Evolutionary conservation across 805 yeast genomes (phyloP).

Genomic region (Cyberlindnera bimundalis): DNA sequence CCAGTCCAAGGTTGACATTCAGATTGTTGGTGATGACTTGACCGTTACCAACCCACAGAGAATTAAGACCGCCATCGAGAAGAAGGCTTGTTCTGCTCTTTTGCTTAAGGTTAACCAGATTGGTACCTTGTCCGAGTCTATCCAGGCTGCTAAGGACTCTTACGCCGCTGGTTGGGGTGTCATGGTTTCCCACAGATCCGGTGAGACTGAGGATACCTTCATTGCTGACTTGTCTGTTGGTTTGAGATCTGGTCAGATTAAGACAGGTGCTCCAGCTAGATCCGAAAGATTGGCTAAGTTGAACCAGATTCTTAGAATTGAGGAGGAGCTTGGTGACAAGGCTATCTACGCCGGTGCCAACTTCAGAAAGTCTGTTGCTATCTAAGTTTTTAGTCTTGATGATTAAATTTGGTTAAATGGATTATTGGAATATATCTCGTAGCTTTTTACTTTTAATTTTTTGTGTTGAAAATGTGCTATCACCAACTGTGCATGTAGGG

Average conservation of each 20-base stretch:
- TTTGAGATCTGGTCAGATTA: conserved; percentile 97
- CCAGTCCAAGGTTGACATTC: conserved; percentile 71
- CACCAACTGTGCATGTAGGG: background rate
- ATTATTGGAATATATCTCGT: no score
- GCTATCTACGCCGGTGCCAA: conserved; percentile 92
- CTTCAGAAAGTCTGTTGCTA: conserved; percentile 56
- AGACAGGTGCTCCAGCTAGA: conserved; percentile 99
- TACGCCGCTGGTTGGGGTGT: conserved; percentile 98
- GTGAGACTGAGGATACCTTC: conserved; percentile 98
- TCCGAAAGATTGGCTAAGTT: conserved; percentile 99
- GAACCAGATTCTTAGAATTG: conserved; percentile 97
- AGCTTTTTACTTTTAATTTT: no score
- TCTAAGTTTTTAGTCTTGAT: conserved; percentile 21
- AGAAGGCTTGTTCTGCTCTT: conserved; percentile 93
- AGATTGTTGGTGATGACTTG: conserved; percentile 97
- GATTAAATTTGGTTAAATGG: background rate
- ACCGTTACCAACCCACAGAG: conserved; percentile 97
- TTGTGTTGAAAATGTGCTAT: background rate
- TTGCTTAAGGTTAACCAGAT: conserved; percentile 98
- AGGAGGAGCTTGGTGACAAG: conserved; percentile 97
- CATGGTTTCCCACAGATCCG: conserved; percentile 99
- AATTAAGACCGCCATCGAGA: conserved; percentile 92
- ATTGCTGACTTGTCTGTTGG: conserved; percentile 98
- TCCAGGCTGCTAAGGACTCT: conserved; percentile 94
- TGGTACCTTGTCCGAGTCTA: conserved; percentile 94